Evolutionary conservation across 805 yeast genomes (phyloP).

Genomic region (Candida alai): DNA sequence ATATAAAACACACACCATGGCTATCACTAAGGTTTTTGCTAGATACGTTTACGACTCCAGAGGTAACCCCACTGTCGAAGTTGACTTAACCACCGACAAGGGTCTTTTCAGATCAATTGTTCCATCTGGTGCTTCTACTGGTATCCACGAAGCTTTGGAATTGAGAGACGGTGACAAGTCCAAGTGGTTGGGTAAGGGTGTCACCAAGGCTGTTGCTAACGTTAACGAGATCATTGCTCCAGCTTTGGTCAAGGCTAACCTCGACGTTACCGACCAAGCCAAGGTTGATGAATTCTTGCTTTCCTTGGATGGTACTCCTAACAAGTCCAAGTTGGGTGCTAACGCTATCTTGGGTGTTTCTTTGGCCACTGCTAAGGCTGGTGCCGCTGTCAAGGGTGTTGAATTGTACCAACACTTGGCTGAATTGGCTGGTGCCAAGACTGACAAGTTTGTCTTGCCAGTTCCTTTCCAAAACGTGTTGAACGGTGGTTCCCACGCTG

Average conservation of each 20-base stretch:
- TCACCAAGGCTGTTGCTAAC: slow-evolving; percentile 91
- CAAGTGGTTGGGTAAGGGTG: slow-evolving; percentile 99
- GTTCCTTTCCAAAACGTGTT: slow-evolving; percentile 99
- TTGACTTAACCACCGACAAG: slow-evolving; percentile 86
- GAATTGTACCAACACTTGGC: slow-evolving; percentile 93
- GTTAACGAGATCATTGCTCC: slow-evolving; percentile 95
- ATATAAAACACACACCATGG: slow-evolving; percentile 45
- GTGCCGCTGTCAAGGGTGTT: slow-evolving; percentile 91
- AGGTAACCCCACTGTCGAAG: slow-evolving; percentile 99
- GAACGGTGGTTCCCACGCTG: slow-evolving; percentile 99
- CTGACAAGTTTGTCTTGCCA: slow-evolving; percentile 87
- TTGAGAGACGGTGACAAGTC: slow-evolving; percentile 97
- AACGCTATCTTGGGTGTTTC: slow-evolving; percentile 98
- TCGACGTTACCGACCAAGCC: slow-evolving; percentile 84
- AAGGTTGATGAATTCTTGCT: slow-evolving; percentile 83
- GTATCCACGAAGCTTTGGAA: slow-evolving; percentile 97
- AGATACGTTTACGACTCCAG: slow-evolving; percentile 99
- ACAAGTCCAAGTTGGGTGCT: slow-evolving; percentile 97
- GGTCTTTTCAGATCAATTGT: slow-evolving; percentile 97
- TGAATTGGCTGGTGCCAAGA: slow-evolving; percentile 67
- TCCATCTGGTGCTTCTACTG: slow-evolving; percentile 99
- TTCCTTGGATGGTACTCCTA: slow-evolving; percentile 91
- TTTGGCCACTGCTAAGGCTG: slow-evolving; percentile 95
- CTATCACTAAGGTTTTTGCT: slow-evolving; percentile 82
- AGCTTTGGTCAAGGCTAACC: slow-evolving; percentile 74